Evolutionary conservation across 768 basidiomycete species (phyloP), one percentile per base, ranked within the genome.

Genomic region (Chalciporus piperatus): DNA sequence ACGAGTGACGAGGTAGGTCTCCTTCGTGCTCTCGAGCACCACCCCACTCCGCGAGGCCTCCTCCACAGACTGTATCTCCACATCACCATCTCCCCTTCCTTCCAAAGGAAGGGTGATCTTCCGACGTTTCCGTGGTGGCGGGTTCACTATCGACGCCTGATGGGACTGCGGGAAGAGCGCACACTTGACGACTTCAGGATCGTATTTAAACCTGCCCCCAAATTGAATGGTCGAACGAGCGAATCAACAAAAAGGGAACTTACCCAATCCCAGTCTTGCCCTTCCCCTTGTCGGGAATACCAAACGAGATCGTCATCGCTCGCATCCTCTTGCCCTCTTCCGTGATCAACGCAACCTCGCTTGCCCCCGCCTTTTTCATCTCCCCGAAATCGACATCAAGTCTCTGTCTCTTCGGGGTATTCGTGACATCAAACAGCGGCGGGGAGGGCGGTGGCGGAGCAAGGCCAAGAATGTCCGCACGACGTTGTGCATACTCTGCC

Each of bases 401-500:
- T 65, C 52, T 45, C 23, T 57, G 48, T 40, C 56, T 58, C 50
- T 68, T 73, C 64, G 44, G 74, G 65, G 12, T 62, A 62, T 51
- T 71, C 51, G 61, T 80, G 72, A 54, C 57, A 50, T 68, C 67
- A 22, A 56, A 48, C 30, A 68, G 51, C 16, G 73, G 70, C 9
- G 66, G 55, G 6, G 64, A 56, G 1, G 72, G 51, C 12, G 62
- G 40, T 14, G 58, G 51, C 3, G 62, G 43, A 16, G 13, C 32
- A 40, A 71, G 57, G 19, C 65, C 64, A 12, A 73, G 57, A 4
- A 85, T 66, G 19, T 80, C 75, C 14, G 70, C 69, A 2, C 87
- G 75, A 14, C 86, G 79, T 48, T 82, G 78, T 0, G 77, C 74
- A 53, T 88, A 89, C 64, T 90, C 88, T 6, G 73, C 66, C 16